Evolutionary conservation across 306 rosid species (phyloP).

Genomic region (Benincasa hispida): DNA sequence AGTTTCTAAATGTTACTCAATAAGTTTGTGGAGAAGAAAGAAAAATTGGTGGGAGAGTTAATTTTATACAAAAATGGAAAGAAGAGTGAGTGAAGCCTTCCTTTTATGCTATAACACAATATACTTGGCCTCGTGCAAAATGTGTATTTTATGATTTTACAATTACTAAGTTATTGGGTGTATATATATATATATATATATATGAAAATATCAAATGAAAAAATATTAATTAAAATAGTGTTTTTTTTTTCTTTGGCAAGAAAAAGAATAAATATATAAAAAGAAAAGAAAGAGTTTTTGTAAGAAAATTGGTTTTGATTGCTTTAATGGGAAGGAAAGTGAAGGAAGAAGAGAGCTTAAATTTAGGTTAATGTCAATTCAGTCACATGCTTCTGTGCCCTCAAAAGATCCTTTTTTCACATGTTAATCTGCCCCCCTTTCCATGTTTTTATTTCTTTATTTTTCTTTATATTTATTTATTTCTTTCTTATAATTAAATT

Average conservation of each 20-base stretch:
- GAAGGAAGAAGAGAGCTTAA: slow-evolving; percentile 1
- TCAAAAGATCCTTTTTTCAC: neutral
- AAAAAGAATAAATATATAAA: no score
- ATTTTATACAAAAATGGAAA: neutral
- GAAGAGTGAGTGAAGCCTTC: neutral
- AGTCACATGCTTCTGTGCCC: slow-evolving; percentile 1
- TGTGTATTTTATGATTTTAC: neutral
- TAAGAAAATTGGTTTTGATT: neutral
- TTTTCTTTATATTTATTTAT: neutral
- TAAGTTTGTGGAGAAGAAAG: neutral
- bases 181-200: no score
- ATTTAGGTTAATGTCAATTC: slow-evolving; percentile 11
- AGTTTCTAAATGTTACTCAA: neutral
- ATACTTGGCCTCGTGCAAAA: neutral
- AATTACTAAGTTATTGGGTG: neutral
- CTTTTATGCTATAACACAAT: neutral
- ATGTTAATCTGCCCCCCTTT: neutral
- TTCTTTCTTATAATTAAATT: neutral
- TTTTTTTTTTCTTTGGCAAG: no score
- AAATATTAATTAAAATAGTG: no score
- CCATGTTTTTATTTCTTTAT: neutral
- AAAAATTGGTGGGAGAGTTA: neutral
- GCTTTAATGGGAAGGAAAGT: neutral
- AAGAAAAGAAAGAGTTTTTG: neutral
- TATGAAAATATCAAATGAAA: neutral